Percentiles rank a stretch among this genome's conserved stretches.
Evolutionary conservation across 148 eudicot species (phyloP).

Genomic region (Pouteria glomerata): DNA sequence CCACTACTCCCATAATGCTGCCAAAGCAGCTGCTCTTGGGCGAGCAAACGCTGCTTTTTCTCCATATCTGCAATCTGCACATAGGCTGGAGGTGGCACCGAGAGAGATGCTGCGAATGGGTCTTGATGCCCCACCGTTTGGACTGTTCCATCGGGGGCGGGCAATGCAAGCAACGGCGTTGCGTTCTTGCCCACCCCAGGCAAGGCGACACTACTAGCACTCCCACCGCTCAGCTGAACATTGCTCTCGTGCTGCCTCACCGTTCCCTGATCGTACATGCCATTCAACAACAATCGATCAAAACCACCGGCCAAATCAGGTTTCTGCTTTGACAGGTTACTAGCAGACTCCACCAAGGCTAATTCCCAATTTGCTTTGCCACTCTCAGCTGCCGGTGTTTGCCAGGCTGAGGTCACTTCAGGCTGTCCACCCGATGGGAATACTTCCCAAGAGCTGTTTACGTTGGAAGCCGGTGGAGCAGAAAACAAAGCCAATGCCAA

Average conservation of each 20-base stretch:
- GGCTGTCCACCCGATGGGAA: conserved; percentile 42
- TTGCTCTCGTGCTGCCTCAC: conserved; percentile 62
- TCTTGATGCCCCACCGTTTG: conserved; percentile 58
- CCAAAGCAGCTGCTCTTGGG: conserved; percentile 77
- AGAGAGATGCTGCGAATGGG: conserved; percentile 71
- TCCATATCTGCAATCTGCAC: conserved; percentile 91
- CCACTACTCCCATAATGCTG: conserved; percentile 73
- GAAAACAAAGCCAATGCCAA: conserved; percentile 70
- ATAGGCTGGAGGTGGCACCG: conserved; percentile 68
- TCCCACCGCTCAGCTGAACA: conserved; percentile 55
- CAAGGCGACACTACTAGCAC: conserved; percentile 78
- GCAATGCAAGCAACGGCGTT: conserved; percentile 65
- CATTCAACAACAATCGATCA: conserved; percentile 56
- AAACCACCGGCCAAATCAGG: conserved; percentile 60
- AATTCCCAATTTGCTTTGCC: conserved; percentile 91
- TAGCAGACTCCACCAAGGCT: conserved; percentile 72
- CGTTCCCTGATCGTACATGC: conserved; percentile 69
- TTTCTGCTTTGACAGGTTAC: conserved; percentile 60
- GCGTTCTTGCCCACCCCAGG: conserved; percentile 44
- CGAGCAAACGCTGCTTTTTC: conserved; percentile 76
- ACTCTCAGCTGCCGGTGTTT: conserved; percentile 63
- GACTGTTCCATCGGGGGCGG: conserved; percentile 71
- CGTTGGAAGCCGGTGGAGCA: conserved; percentile 41
- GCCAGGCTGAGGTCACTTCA: conserved; percentile 81
- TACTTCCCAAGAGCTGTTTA: conserved; percentile 62